These are phyloP conservation scores for Psilocybe cyanescens DNA, from an alignment of 768 basidiomycete species.

Conservation along the genomic window DNA sequence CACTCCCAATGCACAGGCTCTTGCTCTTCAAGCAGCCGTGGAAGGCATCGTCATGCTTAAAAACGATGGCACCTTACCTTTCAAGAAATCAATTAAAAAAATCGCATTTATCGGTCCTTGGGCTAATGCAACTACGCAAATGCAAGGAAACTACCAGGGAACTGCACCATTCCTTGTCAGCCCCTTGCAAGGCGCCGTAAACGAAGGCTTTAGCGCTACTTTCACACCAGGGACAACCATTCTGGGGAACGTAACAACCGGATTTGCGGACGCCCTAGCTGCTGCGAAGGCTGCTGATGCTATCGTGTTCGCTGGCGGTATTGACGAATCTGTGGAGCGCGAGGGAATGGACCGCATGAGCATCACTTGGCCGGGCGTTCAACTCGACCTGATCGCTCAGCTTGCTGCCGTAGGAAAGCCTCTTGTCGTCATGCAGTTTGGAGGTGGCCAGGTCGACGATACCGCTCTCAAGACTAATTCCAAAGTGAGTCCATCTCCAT, in stretches of 20 bases:
- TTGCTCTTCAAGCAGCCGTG: slow-evolving; percentile 54
- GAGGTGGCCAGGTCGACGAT: slow-evolving; percentile 60
- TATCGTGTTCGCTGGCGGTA: slow-evolving; percentile 57
- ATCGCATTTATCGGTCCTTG: slow-evolving; percentile 67
- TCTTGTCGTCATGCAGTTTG: slow-evolving; percentile 56
- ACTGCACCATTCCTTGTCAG: slow-evolving; percentile 58
- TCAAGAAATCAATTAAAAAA: slow-evolving; percentile 45
- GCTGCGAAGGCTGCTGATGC: slow-evolving; percentile 53
- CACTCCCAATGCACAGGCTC: slow-evolving; percentile 44
- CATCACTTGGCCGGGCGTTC: slow-evolving; percentile 60
- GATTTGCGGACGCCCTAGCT: slow-evolving; percentile 54
- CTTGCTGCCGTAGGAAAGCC: slow-evolving; percentile 53
- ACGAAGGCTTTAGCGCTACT: slow-evolving; percentile 49
- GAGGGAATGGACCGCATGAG: slow-evolving; percentile 50
- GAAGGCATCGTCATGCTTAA: slow-evolving; percentile 65
- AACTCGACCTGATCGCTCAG: slow-evolving; percentile 51
- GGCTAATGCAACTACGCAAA: slow-evolving; percentile 55
- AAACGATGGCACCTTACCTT: slow-evolving; percentile 63
- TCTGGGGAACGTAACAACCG: slow-evolving; percentile 38
- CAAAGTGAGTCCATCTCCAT: slow-evolving; percentile 31
- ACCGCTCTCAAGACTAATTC: slow-evolving; percentile 46
- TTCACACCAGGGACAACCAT: slow-evolving; percentile 47
- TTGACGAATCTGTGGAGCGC: slow-evolving; percentile 52
- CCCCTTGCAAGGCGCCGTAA: slow-evolving; percentile 50
- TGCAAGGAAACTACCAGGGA: slow-evolving; percentile 65